Evolutionary conservation across 1,284 basidiomycete genomes (phyloP).

Genomic region (Apiotrichum veenhuisii): DNA sequence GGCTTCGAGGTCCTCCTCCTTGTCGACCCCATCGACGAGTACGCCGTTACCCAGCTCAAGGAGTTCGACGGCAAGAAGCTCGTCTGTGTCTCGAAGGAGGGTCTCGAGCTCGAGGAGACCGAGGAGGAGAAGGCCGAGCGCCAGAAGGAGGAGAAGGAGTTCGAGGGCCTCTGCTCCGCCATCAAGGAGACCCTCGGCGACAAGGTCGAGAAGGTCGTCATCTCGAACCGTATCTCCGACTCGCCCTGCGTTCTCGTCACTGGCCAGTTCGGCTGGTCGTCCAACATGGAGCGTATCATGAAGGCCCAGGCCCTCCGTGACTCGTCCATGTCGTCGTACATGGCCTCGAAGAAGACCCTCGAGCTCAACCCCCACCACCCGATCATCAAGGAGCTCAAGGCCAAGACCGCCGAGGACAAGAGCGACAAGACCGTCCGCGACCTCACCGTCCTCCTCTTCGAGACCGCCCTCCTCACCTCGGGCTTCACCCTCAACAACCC

Average conservation of each 20-base stretch:
- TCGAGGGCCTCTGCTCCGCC: slow-evolving; percentile 82
- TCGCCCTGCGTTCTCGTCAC: slow-evolving; percentile 96
- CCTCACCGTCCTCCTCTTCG: slow-evolving; percentile 90
- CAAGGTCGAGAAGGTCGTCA: slow-evolving; percentile 98
- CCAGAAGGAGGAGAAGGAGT: slow-evolving; percentile 82
- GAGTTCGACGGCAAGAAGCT: slow-evolving; percentile 99
- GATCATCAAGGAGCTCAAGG: slow-evolving; percentile 90
- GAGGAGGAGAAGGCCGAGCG: slow-evolving; percentile 93
- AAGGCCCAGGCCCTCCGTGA: slow-evolving; percentile 98
- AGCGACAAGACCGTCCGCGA: slow-evolving; percentile 98
- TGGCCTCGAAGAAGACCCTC: slow-evolving; percentile 98
- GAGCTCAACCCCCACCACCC: slow-evolving; percentile 94
- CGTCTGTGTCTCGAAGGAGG: slow-evolving; percentile 97
- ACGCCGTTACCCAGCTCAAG: slow-evolving; percentile 96
- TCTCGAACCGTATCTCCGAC: slow-evolving; percentile 96
- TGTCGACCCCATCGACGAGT: slow-evolving; percentile 97
- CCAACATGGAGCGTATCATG: slow-evolving; percentile 99
- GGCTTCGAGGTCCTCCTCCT: slow-evolving; percentile 97
- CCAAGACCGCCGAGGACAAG: slow-evolving; percentile 94
- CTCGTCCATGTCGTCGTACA: slow-evolving; percentile 98
- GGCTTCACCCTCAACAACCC: slow-evolving; percentile 96
- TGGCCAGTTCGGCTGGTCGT: slow-evolving; percentile 98
- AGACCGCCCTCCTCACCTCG: slow-evolving; percentile 89
- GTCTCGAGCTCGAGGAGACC: slow-evolving; percentile 97
- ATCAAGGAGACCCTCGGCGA: slow-evolving; percentile 97